phyloP scores from a whole-genome alignment of 345 rosid genomes.

The Hibiscus syriacus region DNA sequence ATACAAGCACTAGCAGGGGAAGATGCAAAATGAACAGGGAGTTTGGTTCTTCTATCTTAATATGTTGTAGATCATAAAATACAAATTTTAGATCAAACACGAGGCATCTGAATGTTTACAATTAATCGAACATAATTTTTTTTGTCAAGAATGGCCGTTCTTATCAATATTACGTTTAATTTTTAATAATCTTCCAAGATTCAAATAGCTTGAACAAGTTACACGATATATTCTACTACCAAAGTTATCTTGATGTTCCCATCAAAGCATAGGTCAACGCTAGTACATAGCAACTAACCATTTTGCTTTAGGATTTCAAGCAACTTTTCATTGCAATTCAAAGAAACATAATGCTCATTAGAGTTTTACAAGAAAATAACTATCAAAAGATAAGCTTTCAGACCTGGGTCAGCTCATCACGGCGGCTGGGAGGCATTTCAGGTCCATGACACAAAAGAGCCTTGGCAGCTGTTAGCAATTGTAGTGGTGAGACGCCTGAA shows the following conservation, averaged over 20 bases:
- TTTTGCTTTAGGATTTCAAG: not conserved
- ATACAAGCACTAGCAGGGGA: not conserved
- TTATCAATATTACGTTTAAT: not conserved
- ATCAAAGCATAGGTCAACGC: slow-evolving; percentile 11
- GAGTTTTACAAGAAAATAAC: not conserved
- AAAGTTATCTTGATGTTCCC: not conserved
- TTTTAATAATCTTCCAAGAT: not conserved
- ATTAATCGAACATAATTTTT: not conserved
- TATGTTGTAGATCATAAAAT: not conserved
- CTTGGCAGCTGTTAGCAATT: slow-evolving; percentile 86
- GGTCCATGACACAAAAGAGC: slow-evolving; percentile 88
- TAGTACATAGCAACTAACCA: slow-evolving; percentile 17
- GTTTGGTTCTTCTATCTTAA: not conserved
- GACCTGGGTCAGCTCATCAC: slow-evolving; percentile 71
- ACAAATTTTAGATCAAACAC: no score
- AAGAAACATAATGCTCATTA: not conserved
- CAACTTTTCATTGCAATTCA: slow-evolving; percentile 13
- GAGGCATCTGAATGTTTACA: not conserved
- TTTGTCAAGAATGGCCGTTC: not conserved
- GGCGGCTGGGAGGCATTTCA: slow-evolving; percentile 71
- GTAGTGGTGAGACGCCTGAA: slow-evolving; percentile 84
- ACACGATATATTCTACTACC: not conserved
- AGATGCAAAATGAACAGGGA: no score
- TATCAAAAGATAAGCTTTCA: not conserved
- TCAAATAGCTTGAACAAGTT: not conserved